Evolutionary conservation across 1,284 basidiomycete genomes (phyloP).

Genomic region (Mycena citricolor): DNA sequence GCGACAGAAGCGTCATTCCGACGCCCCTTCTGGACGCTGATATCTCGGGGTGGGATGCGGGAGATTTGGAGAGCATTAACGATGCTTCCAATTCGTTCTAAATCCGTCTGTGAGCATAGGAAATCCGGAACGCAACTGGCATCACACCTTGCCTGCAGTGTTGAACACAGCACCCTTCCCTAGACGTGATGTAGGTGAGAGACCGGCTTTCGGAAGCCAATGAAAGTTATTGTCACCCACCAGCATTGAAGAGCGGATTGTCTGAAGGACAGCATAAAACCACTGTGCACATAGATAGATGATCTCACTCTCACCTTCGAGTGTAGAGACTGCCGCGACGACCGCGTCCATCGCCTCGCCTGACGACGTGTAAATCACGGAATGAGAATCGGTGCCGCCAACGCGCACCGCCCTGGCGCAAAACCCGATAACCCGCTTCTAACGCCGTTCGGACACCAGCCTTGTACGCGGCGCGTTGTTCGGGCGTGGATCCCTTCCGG

Average conservation of each 20-base stretch:
- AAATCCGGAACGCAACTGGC: not conserved
- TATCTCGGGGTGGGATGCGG: slow-evolving; percentile 59
- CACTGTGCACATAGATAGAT: no score
- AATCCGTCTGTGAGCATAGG: no score
- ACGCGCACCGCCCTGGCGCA: slow-evolving; percentile 53
- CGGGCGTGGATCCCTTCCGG: slow-evolving; percentile 58
- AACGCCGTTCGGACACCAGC: slow-evolving; percentile 55
- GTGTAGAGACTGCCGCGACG: slow-evolving; percentile 66
- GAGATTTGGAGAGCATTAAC: slow-evolving; percentile 75
- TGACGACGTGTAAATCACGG: not conserved
- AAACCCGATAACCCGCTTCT: slow-evolving; percentile 59
- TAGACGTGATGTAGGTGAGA: no score
- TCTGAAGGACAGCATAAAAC: slow-evolving; percentile 43
- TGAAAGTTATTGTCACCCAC: not conserved
- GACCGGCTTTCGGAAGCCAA: not conserved
- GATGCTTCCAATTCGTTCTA: slow-evolving; percentile 82
- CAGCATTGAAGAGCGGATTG: slow-evolving; percentile 71
- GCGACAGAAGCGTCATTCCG: slow-evolving; percentile 65
- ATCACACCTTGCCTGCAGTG: slow-evolving; percentile 67
- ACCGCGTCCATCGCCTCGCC: slow-evolving; percentile 79
- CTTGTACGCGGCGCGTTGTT: slow-evolving; percentile 59
- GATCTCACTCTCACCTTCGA: slow-evolving; percentile 60
- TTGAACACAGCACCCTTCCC: slow-evolving; percentile 83
- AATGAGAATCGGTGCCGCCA: no score
- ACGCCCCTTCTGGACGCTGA: slow-evolving; percentile 59